These are phyloP conservation scores for Ascochyta lentis DNA, from an alignment of 2,329 filamentous ascomycete genomes.

Conservation along the genomic window DNA sequence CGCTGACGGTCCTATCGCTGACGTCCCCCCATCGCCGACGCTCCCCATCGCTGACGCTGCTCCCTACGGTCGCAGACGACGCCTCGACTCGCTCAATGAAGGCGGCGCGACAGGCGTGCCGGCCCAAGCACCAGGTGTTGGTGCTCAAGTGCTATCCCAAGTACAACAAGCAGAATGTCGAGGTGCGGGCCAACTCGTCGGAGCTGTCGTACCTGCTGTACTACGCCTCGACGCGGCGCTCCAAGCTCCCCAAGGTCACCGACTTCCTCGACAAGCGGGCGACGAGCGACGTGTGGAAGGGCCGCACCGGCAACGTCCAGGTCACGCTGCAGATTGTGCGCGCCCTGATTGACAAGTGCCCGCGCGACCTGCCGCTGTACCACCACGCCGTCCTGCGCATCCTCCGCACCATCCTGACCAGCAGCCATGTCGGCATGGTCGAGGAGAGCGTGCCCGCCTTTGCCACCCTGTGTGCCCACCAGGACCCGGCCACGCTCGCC, in stretches of 20 bases:
- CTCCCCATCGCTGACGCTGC: background rate
- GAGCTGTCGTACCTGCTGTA: constrained; percentile 97
- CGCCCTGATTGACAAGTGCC: constrained; percentile 90
- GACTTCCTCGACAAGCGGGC: constrained; percentile 94
- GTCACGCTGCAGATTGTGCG: constrained; percentile 92
- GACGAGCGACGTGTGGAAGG: constrained; percentile 86
- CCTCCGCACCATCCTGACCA: constrained; percentile 80
- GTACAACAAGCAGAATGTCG: constrained; percentile 82
- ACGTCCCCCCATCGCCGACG: background rate
- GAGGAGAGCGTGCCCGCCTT: constrained; percentile 89
- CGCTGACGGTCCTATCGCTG: background rate
- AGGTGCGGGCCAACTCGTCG: constrained; percentile 94
- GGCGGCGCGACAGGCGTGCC: constrained; percentile 66
- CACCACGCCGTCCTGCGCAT: constrained; percentile 84
- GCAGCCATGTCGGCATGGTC: constrained; percentile 88
- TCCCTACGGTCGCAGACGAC: no score
- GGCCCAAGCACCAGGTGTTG: constrained; percentile 95
- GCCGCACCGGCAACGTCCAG: constrained; percentile 89
- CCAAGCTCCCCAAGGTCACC: constrained; percentile 96
- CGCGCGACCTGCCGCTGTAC: constrained; percentile 88
- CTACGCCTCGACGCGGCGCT: constrained; percentile 91
- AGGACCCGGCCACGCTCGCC: constrained; percentile 83
- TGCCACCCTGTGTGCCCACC: constrained; percentile 84
- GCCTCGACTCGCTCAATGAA: constrained; percentile 53
- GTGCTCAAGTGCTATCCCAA: constrained; percentile 96